These are phyloP conservation scores for Apiospora pterosperma DNA, from an alignment of 2,329 filamentous ascomycete species.

Conservation along the genomic window DNA sequence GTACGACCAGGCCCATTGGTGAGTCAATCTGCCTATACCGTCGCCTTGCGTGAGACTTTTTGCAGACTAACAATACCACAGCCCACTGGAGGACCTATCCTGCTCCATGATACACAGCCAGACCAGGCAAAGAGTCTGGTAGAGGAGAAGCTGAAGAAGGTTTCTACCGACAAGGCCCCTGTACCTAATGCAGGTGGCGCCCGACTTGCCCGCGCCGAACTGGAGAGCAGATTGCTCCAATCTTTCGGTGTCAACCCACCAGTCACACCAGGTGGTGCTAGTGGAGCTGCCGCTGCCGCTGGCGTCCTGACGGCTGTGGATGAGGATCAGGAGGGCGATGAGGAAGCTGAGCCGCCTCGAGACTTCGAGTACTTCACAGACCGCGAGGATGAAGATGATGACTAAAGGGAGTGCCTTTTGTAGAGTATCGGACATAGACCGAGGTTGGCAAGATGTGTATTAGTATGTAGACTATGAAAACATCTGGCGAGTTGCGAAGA, in stretches of 20 bases:
- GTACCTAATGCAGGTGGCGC: conserved; percentile 39
- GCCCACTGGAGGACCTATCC: conserved; percentile 89
- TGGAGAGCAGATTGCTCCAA: conserved; percentile 29
- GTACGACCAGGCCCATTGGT: conserved; percentile 52
- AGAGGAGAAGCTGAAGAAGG: conserved; percentile 90
- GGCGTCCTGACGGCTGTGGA: conserved; percentile 84
- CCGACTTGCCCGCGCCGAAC: conserved; percentile 22
- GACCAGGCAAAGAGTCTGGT: conserved; percentile 76
- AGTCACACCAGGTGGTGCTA: conserved; percentile 22
- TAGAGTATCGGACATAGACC: not conserved
- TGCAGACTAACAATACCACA: conserved; percentile 43
- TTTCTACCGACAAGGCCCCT: conserved; percentile 58
- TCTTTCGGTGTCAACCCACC: conserved; percentile 22
- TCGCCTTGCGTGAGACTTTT: not conserved
- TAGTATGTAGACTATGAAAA: conserved; percentile 1
- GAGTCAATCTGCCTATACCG: conserved; percentile 27
- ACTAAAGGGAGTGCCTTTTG: not conserved
- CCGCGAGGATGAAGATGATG: conserved; percentile 47
- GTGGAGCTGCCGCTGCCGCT: conserved; percentile 68
- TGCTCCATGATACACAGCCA: conserved; percentile 82
- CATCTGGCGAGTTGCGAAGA: not conserved
- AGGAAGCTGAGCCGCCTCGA: conserved; percentile 66
- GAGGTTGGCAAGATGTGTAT: not conserved
- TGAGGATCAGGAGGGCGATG: conserved; percentile 72
- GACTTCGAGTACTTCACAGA: conserved; percentile 81